Evolutionary conservation across 805 yeast species (phyloP).

Genomic region (Novakomyces olei): DNA sequence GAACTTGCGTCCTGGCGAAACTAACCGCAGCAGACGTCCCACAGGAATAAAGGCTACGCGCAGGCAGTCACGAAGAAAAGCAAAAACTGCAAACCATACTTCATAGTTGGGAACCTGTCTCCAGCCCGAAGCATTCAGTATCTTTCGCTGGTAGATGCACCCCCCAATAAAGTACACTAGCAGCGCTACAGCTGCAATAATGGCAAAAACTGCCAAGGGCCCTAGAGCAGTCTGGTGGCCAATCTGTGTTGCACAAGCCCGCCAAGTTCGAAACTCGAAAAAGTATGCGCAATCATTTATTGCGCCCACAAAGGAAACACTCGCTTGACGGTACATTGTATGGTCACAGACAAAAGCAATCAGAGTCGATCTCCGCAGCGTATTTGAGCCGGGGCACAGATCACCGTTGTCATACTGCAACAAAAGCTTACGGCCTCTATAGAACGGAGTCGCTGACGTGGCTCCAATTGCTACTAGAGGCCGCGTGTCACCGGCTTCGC

Average conservation of each 20-base stretch:
- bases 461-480: slow-evolving; percentile 29
- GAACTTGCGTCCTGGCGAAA: no score
- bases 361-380: slow-evolving; percentile 23
- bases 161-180: slow-evolving; percentile 4
- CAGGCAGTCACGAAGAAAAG: not conserved
- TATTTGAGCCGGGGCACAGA: slow-evolving; percentile 25
- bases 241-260: slow-evolving; percentile 52
- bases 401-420: slow-evolving; percentile 50
- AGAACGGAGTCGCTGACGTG: slow-evolving; percentile 34
- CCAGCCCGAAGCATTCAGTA: not conserved
- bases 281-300: slow-evolving; percentile 58
- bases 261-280: slow-evolving; percentile 65
- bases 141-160: not conserved
- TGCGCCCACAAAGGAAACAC: slow-evolving; percentile 49
- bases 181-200: slow-evolving; percentile 19
- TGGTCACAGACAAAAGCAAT: slow-evolving; percentile 2
- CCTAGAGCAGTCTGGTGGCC: slow-evolving; percentile 17
- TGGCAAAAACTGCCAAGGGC: slow-evolving; percentile 36
- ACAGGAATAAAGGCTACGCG: not conserved
- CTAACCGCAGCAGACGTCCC: no score
- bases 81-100: slow-evolving; percentile 1
- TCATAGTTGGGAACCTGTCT: slow-evolving; percentile 3
- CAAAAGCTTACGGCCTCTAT: slow-evolving; percentile 49
- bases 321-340: slow-evolving; percentile 13
- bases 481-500: slow-evolving; percentile 21